phyloP scores from a whole-genome alignment of 345 rosid species.

The Excoecaria agallocha region DNA sequence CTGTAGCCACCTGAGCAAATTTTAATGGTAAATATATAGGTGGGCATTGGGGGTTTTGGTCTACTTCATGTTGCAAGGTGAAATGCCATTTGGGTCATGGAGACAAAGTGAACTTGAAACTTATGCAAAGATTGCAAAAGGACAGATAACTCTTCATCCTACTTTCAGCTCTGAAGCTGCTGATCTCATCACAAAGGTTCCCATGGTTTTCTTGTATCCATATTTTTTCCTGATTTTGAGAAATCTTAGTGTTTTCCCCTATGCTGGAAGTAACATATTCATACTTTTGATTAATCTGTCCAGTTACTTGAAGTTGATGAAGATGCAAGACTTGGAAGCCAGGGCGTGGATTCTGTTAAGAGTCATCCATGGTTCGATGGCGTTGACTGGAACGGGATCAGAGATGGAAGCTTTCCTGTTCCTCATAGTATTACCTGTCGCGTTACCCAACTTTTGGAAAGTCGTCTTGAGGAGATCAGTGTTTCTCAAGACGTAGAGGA shows the following conservation, averaged over 20 bases:
- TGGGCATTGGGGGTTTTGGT: slow-evolving; percentile 91
- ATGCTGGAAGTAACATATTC: background rate
- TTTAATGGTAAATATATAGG: slow-evolving; percentile 37
- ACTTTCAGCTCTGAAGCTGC: slow-evolving; percentile 57
- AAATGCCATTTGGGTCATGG: slow-evolving; percentile 88
- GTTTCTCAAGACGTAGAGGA: slow-evolving; percentile 40
- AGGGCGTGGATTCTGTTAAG: slow-evolving; percentile 54
- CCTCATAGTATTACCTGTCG: slow-evolving; percentile 60
- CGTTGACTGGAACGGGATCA: slow-evolving; percentile 59
- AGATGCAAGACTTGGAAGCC: slow-evolving; percentile 62
- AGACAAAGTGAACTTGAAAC: slow-evolving; percentile 77
- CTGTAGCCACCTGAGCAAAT: slow-evolving; percentile 1
- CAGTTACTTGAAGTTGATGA: slow-evolving; percentile 85
- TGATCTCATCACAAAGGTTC: slow-evolving; percentile 80
- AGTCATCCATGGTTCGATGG: slow-evolving; percentile 73
- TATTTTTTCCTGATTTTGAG: background rate
- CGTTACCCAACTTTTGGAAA: slow-evolving; percentile 46
- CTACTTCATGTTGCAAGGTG: slow-evolving; percentile 73
- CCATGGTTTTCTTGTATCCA: background rate
- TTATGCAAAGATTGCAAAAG: slow-evolving; percentile 71
- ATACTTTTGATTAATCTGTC: slow-evolving; percentile 1
- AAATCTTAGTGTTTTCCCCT: background rate
- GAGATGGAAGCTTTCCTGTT: slow-evolving; percentile 47
- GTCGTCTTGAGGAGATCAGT: slow-evolving; percentile 34
- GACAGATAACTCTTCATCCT: slow-evolving; percentile 57